Percentiles rank a stretch among this genome's conserved stretches.
Evolutionary conservation across 768 basidiomycete species (phyloP).

Genomic region (Collybia sordida): DNA sequence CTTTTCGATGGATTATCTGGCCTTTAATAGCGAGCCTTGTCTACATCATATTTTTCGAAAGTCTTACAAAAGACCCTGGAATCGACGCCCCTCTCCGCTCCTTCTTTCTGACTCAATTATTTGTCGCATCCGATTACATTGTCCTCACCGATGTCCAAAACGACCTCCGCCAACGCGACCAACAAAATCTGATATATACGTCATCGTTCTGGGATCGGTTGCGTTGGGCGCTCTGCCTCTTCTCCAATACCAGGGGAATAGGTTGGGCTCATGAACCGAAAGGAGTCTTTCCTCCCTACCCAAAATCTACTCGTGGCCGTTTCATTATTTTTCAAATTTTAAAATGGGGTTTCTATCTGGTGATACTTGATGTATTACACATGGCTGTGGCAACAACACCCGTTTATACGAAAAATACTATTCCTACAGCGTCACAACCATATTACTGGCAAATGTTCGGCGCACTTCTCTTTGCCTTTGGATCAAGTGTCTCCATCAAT

Average conservation of each 20-base stretch:
- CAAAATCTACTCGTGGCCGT: neutral
- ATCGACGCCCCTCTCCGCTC: neutral
- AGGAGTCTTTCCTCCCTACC: conserved; percentile 4
- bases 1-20: neutral
- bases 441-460: neutral
- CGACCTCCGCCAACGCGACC: neutral
- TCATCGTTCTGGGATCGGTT: neutral
- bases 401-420: neutral
- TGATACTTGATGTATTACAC: neutral
- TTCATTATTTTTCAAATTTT: neutral
- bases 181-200: neutral
- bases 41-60: neutral
- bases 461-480: neutral
- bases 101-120: neutral
- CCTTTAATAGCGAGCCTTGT: neutral
- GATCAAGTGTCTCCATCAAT: neutral
- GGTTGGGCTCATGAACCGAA: neutral
- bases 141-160: neutral
- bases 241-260: neutral
- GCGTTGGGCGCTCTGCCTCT: neutral
- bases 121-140: neutral
- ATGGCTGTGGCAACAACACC: neutral
- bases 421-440: neutral
- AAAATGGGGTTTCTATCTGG: neutral
- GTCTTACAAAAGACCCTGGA: neutral